Conservation (phyloP, 2,329 filamentous ascomycete genomes). For the Xylaria sp. region DNA sequence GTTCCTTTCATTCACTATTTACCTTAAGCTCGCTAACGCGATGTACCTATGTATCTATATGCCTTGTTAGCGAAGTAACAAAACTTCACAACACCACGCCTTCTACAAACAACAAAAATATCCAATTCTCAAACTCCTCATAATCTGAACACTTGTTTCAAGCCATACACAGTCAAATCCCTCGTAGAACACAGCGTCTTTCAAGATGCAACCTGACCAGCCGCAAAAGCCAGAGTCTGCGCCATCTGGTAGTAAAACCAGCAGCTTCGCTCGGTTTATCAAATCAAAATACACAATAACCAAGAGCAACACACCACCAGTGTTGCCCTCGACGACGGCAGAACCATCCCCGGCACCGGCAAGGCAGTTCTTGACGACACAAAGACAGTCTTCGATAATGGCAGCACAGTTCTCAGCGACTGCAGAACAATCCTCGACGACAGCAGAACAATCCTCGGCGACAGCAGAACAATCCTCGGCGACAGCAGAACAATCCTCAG, state of each 20-base stretch:
- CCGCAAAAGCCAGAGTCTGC: background rate
- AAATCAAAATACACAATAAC: slow-evolving; percentile 12
- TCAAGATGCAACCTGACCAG: slow-evolving; percentile 20
- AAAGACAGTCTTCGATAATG: no score
- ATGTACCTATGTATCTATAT: slow-evolving; percentile 8
- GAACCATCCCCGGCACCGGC: background rate
- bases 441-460: no score
- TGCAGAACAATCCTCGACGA: no score
- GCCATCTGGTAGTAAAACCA: background rate
- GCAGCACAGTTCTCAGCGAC: no score
- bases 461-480: no score
- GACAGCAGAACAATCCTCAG: no score
- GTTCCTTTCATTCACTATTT: background rate
- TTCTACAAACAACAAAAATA: background rate
- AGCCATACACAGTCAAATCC: background rate
- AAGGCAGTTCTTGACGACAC: no score
- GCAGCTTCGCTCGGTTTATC: slow-evolving; percentile 25
- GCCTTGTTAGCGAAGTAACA: slow-evolving; percentile 4
- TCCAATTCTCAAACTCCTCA: background rate
- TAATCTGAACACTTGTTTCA: background rate
- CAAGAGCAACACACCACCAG: slow-evolving; percentile 4
- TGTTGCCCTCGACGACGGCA: background rate
- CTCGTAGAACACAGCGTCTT: background rate
- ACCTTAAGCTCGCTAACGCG: background rate
- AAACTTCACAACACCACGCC: background rate